Evolutionary conservation across 306 rosid genomes (phyloP).

Genomic region (Psophocarpus tetragonolobus): DNA sequence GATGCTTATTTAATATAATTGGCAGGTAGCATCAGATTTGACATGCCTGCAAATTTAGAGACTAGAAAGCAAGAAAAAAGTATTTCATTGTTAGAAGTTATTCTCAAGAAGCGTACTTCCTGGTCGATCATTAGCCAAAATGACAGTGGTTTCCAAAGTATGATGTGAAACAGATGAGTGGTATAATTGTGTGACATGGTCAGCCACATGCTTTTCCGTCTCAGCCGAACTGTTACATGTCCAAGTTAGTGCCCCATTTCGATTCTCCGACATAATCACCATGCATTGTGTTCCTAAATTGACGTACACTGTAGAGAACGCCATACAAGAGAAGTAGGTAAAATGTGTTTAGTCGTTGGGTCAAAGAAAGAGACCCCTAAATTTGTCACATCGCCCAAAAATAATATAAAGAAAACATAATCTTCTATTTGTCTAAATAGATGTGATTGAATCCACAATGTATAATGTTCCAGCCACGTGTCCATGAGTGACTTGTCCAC

Average conservation of each 20-base stretch:
- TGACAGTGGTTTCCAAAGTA: neutral
- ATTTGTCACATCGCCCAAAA: neutral
- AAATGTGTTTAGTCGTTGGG: neutral
- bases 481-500: constrained; percentile 18
- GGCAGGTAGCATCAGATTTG: neutral
- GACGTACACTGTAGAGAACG: constrained; percentile 1
- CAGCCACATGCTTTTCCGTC: constrained; percentile 8
- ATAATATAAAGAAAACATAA: neutral
- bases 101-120: neutral
- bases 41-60: constrained; percentile 13
- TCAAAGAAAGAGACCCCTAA: constrained; percentile 36
- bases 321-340: constrained; percentile 21
- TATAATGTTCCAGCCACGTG: constrained; percentile 17
- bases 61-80: constrained; percentile 12
- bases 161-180: neutral
- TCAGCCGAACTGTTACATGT: constrained; percentile 2
- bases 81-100: neutral
- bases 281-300: constrained; percentile 31
- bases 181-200: constrained; percentile 19
- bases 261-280: constrained; percentile 23
- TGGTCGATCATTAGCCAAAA: neutral
- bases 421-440: constrained; percentile 19
- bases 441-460: constrained; percentile 13
- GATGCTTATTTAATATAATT: neutral
- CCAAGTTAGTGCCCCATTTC: neutral